Percentiles rank a stretch among this genome's conserved stretches.
Conservation (phyloP, 768 basidiomycete species). For the Mrakia hoshinonis region DNA sequence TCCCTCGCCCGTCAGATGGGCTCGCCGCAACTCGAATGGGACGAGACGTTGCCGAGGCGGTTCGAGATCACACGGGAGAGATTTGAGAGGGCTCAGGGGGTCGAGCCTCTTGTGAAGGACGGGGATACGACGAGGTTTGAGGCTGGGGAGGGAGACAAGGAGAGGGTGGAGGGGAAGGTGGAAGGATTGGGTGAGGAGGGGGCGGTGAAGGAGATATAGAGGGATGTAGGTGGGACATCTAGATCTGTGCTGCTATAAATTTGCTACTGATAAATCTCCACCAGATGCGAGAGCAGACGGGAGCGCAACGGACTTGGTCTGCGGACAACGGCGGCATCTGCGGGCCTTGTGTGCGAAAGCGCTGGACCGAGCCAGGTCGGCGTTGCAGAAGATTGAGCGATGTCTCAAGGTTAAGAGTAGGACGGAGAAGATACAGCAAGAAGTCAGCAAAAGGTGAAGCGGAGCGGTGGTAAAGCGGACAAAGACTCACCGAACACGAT, state of each 20-base stretch:
- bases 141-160: background rate
- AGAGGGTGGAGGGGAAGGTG: background rate
- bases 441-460: too few relatives aligned
- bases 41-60: slow-evolving; percentile 30
- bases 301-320: too few relatives aligned
- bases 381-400: too few relatives aligned
- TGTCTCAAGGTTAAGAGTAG: too few relatives aligned
- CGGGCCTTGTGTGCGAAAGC: too few relatives aligned
- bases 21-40: slow-evolving; percentile 31
- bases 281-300: too few relatives aligned
- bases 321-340: too few relatives aligned
- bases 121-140: background rate
- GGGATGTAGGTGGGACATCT: background rate
- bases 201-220: background rate
- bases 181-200: background rate
- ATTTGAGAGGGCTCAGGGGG: slow-evolving; percentile 28
- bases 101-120: background rate
- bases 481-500: too few relatives aligned
- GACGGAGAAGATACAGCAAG: too few relatives aligned
- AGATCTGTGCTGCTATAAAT: background rate
- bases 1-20: slow-evolving; percentile 32
- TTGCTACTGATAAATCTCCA: too few relatives aligned
- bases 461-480: too few relatives aligned
- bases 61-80: slow-evolving; percentile 34
- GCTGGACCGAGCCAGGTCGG: too few relatives aligned